Evolutionary conservation across 2,329 filamentous ascomycete genomes (phyloP).

Genomic region (Niveomyces coronatus): DNA sequence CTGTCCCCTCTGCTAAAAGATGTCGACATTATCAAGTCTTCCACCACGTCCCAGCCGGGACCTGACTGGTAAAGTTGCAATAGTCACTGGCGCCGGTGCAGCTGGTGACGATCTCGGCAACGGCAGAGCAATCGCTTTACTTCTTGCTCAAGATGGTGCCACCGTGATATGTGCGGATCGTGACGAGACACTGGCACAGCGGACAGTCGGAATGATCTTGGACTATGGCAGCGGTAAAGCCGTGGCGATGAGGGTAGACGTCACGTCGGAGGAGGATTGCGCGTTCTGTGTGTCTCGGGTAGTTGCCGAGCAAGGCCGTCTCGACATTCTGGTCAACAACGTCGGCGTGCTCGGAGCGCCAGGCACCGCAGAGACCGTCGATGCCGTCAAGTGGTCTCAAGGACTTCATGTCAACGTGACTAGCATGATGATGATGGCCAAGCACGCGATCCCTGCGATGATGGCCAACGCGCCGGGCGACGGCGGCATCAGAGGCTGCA

Average conservation of each 20-base stretch:
- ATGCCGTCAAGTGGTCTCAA: constrained; percentile 46
- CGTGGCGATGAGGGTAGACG: constrained; percentile 38
- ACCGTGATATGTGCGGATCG: constrained; percentile 49
- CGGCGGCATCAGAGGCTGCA: constrained; percentile 35
- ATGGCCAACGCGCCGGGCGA: constrained; percentile 29
- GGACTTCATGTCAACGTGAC: constrained; percentile 52
- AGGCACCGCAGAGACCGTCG: constrained; percentile 50
- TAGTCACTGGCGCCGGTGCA: constrained; percentile 37
- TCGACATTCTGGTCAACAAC: constrained; percentile 25
- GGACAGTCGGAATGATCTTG: constrained; percentile 43
- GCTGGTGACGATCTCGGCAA: constrained; percentile 48
- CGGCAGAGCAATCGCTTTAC: constrained; percentile 45
- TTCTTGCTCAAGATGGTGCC: constrained; percentile 49
- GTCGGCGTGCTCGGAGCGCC: constrained; percentile 44
- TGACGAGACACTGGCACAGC: constrained; percentile 36
- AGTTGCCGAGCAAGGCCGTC: constrained; percentile 37
- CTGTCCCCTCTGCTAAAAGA: background rate
- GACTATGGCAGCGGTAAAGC: constrained; percentile 27
- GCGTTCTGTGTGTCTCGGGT: constrained; percentile 30
- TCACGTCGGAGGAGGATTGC: constrained; percentile 45
- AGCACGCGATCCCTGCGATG: constrained; percentile 53
- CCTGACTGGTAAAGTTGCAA: constrained; percentile 31
- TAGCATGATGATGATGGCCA: constrained; percentile 55
- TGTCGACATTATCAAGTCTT: constrained; percentile 3
- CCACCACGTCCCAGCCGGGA: constrained; percentile 17